Conservation (phyloP, 2,329 filamentous ascomycete genomes). For the Fusarium coicis region DNA sequence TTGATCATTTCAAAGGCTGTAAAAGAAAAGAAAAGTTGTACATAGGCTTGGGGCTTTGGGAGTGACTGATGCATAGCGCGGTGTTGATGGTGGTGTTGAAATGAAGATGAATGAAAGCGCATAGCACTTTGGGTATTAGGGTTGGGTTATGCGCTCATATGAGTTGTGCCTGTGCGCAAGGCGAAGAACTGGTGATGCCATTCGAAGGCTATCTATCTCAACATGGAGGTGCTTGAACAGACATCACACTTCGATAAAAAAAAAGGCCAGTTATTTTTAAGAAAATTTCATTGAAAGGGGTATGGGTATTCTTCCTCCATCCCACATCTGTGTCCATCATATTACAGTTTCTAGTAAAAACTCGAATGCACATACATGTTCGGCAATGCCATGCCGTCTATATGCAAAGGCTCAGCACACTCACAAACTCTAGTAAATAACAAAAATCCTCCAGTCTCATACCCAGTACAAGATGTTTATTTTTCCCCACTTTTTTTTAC, state of each 20-base stretch:
- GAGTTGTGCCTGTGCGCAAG: neutral
- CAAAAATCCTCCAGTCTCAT: conserved; percentile 3
- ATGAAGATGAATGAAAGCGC: neutral
- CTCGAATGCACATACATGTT: conserved; percentile 35
- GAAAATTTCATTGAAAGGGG: conserved; percentile 30
- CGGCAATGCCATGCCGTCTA: conserved; percentile 30
- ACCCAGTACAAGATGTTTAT: neutral
- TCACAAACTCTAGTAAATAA: conserved; percentile 18
- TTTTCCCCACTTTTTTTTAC: neutral
- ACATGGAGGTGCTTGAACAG: neutral
- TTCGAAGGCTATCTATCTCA: neutral
- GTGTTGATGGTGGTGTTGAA: conserved; percentile 26
- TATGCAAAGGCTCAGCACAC: conserved; percentile 7
- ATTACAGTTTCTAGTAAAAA: conserved; percentile 35
- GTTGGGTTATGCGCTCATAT: neutral
- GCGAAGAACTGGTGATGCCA: neutral
- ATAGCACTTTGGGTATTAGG: neutral
- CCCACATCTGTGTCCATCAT: conserved; percentile 23
- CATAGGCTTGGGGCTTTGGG: neutral
- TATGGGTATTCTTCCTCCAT: conserved; percentile 26
- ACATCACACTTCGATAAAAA: neutral
- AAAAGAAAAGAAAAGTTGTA: neutral
- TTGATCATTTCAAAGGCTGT: neutral
- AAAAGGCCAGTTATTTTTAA: neutral
- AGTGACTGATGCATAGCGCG: conserved; percentile 26